A percentile compares a stretch with the other conserved stretches of the same genome.
Conservation (phyloP, 305 asterid species). For the Fraxinus angustifolia region DNA sequence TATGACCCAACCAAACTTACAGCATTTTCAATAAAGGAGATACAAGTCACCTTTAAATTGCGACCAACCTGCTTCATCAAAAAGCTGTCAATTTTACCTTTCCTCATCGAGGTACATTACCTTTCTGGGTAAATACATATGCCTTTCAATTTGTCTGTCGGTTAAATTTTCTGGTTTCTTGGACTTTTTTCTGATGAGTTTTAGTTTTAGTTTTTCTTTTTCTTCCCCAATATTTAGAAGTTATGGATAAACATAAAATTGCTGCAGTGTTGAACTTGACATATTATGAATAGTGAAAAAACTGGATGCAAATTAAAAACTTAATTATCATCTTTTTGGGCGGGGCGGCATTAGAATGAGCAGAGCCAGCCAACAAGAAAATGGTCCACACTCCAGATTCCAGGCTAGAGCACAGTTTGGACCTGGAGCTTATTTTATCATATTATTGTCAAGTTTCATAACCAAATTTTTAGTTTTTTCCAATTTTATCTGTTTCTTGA, state of each 20-base stretch:
- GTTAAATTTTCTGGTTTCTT: not conserved
- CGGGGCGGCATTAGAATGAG: not conserved
- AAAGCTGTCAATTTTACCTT: not conserved
- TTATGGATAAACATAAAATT: not conserved
- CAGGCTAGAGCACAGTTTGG: not conserved
- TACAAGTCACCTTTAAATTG: too few species aligned
- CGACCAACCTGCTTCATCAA: not conserved
- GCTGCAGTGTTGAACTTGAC: not conserved
- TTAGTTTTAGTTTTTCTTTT: not conserved
- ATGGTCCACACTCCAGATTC: not conserved
- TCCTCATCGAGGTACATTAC: not conserved
- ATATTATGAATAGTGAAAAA: not conserved
- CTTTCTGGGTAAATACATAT: not conserved
- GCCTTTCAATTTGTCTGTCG: not conserved
- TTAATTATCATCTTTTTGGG: not conserved
- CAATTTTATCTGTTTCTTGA: not conserved
- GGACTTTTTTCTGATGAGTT: not conserved
- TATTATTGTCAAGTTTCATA: conserved; percentile 8
- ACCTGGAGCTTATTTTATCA: not conserved
- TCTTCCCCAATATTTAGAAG: not conserved
- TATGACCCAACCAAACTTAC: not conserved
- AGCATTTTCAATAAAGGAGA: not conserved
- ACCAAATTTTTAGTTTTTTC: not conserved
- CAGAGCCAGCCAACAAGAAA: not conserved
- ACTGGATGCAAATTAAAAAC: not conserved